These are phyloP conservation scores for Neurospora discreta DNA, from an alignment of 495 filamentous ascomycete species.

Conservation along the genomic window DNA sequence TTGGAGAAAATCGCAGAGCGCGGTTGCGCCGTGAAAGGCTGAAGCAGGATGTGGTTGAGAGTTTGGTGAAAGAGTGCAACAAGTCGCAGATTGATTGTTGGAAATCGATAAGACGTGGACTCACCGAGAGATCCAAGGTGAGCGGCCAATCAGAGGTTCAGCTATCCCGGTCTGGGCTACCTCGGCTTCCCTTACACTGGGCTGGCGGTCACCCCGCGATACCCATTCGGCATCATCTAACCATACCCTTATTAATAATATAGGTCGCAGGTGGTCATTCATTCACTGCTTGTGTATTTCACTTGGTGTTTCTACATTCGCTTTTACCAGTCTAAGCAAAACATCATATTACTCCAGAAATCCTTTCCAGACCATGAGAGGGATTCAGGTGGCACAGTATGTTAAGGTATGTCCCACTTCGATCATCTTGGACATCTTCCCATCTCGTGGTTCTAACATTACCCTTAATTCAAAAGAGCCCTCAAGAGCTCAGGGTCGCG, in stretches of 20 bases:
- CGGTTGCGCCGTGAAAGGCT: not conserved
- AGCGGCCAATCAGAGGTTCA: constrained; percentile 15
- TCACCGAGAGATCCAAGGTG: constrained; percentile 13
- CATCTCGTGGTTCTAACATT: constrained; percentile 1
- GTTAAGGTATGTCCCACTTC: constrained; percentile 45
- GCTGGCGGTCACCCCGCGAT: not conserved
- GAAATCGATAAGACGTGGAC: constrained; percentile 6
- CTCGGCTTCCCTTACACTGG: not conserved
- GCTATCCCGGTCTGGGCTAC: constrained; percentile 14
- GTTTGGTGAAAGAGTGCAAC: not conserved
- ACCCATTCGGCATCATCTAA: not conserved
- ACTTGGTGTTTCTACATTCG: not conserved
- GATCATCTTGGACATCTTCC: not conserved
- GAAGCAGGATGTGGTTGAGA: not conserved
- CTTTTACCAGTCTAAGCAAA: not conserved
- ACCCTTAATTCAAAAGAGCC: constrained; percentile 44
- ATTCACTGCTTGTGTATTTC: not conserved
- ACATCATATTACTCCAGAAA: not conserved
- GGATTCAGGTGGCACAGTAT: constrained; percentile 72
- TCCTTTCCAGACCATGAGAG: constrained; percentile 53
- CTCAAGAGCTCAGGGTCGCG: constrained; percentile 64
- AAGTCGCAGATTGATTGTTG: not conserved
- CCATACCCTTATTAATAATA: not conserved
- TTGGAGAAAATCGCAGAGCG: not conserved
- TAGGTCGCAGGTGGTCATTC: not conserved